Evolutionary conservation across 495 filamentous ascomycete species (phyloP).

Genomic region (Trichoderma reesei): DNA sequence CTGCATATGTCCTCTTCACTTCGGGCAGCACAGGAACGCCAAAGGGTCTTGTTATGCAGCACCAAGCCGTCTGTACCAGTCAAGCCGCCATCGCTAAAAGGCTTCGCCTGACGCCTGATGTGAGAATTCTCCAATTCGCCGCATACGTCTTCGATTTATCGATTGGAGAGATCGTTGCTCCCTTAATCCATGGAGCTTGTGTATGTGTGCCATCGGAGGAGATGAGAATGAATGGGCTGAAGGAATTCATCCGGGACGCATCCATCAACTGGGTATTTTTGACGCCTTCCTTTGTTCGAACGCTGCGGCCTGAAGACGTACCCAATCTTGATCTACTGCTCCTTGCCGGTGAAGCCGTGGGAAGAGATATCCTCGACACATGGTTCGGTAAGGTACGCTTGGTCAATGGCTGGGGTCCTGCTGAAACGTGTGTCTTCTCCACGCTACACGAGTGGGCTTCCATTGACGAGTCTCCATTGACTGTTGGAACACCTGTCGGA

Average conservation of each 20-base stretch:
- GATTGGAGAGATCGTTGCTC: background rate
- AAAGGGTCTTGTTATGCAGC: conserved; percentile 8
- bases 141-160: conserved; percentile 7
- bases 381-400: conserved; percentile 14
- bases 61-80: background rate
- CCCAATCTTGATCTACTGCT: conserved; percentile 28
- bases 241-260: conserved; percentile 19
- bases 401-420: conserved; percentile 47
- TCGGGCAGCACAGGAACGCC: conserved; percentile 7
- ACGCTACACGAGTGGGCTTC: conserved; percentile 17
- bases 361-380: conserved; percentile 10
- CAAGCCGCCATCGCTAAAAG: conserved; percentile 10
- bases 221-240: conserved; percentile 20
- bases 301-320: conserved; percentile 30
- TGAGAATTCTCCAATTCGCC: conserved; percentile 7
- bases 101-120: conserved; percentile 26
- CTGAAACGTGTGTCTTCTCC: conserved; percentile 18
- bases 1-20: conserved; percentile 7
- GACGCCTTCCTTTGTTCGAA: conserved; percentile 34
- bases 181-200: background rate
- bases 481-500: conserved; percentile 33
- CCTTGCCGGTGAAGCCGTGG: conserved; percentile 26
- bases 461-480: conserved; percentile 20
- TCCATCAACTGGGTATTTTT: conserved; percentile 22
- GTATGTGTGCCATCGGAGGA: conserved; percentile 17